Evolutionary conservation across 2,329 filamentous ascomycete species (phyloP).

Genomic region (Cadophora luteo-olivacea): DNA sequence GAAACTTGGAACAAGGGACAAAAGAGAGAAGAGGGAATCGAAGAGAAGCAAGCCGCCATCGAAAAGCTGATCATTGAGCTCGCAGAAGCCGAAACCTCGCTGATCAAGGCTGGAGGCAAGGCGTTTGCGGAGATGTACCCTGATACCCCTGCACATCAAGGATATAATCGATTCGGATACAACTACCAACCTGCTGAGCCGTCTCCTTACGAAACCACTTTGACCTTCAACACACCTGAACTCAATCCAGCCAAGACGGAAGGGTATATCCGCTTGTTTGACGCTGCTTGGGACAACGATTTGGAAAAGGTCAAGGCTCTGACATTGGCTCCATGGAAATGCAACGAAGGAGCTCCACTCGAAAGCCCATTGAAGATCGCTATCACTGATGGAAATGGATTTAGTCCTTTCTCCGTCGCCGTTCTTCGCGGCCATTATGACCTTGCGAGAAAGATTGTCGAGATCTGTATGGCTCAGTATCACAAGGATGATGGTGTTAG

Average conservation of each 20-base stretch:
- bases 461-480: conserved; percentile 75
- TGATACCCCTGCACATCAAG: conserved; percentile 44
- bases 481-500: conserved; percentile 51
- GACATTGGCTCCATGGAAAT: conserved; percentile 55
- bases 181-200: conserved; percentile 8
- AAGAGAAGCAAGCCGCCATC: conserved; percentile 64
- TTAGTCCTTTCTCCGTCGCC: conserved; percentile 70
- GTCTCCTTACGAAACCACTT: conserved; percentile 31
- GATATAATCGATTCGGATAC: neutral
- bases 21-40: conserved; percentile 44
- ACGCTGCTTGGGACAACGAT: conserved; percentile 77
- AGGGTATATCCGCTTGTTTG: conserved; percentile 72
- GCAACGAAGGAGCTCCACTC: conserved; percentile 52
- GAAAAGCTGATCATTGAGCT: conserved; percentile 57
- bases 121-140: conserved; percentile 70
- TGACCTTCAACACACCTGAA: conserved; percentile 44
- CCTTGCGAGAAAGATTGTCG: conserved; percentile 69
- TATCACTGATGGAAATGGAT: conserved; percentile 54
- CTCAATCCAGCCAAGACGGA: conserved; percentile 59
- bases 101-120: conserved; percentile 68
- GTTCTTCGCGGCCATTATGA: conserved; percentile 69
- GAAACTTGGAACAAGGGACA: conserved; percentile 45
- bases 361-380: conserved; percentile 70
- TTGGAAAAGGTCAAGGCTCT: conserved; percentile 3
- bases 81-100: conserved; percentile 57